Evolutionary conservation across 1,139 yeast genomes (phyloP), one percentile per base, ranked within the genome.

Genomic region (Candida sp.): DNA sequence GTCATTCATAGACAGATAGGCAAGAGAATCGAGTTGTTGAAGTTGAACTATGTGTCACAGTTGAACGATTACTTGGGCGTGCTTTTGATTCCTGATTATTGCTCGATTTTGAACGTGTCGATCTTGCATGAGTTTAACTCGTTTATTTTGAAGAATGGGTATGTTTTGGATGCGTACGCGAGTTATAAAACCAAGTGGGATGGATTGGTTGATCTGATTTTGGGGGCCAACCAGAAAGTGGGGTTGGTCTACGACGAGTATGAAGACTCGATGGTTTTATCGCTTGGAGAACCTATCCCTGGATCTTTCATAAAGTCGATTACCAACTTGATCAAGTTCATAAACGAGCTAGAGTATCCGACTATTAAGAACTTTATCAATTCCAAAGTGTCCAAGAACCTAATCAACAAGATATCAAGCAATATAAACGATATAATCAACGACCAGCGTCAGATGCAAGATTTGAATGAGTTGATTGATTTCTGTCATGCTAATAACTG

Each of bases 361-460:
- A 51, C 62, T 1, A 55, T 73, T 40, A 71, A 67, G 39, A 63
- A 66, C 39, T 68, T 55, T 49, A 66, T 64, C 49, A 65, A 63
- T 51, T 63, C 73, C 7, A 70, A 67, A 53, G 61, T 75, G 6
- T 70, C 75, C 22, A 66, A 65, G 40, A 58, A 60, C 44, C 58
- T 75, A 30, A 67, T 66, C n/a, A 65, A 62, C 12, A 61, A 59
- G 39, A 64, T 75, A 11, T 69, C 78, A 0, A 63, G 64, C 34
- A 69, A 67, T 49, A 71, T 75, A 32, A 59, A 62, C 35, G 42
- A 46, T 3, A 58, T 74, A 12, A 61, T 68, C 38, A 55, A 62
- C n/a, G 61, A 65, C 46, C 55, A 59, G 5, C 44, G 41, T 1
- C 48, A 54, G 28, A 57, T 67, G 22, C 57, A 57, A 9, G 57